Conservation (phyloP, 306 rosid genomes). For the Hippophae tibetana region DNA sequence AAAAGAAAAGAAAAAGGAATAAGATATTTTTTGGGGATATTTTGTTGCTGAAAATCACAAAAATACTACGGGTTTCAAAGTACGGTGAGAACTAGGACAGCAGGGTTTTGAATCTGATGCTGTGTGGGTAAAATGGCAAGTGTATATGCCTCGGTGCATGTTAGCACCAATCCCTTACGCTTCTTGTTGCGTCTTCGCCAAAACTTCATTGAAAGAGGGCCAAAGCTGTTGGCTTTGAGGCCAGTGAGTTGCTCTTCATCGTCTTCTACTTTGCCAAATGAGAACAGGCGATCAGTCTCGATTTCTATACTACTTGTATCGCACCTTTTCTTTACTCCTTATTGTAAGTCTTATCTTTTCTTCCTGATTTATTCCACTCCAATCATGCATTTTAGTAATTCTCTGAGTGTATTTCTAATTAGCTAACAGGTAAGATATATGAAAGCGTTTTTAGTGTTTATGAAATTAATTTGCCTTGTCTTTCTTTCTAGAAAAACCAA, state of each 20-base stretch:
- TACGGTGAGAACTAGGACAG: background rate
- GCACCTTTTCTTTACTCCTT: slow-evolving; percentile 39
- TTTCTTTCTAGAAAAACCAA: too few species aligned
- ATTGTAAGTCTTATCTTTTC: slow-evolving; percentile 24
- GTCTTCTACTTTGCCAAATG: slow-evolving; percentile 37
- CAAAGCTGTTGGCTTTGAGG: slow-evolving; percentile 8
- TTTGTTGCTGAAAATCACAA: too few species aligned
- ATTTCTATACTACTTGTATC: slow-evolving; percentile 46
- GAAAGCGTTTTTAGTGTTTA: too few species aligned
- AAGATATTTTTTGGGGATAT: too few species aligned
- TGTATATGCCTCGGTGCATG: slow-evolving; percentile 27
- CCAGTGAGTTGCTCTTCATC: slow-evolving; percentile 45
- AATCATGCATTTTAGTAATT: too few species aligned
- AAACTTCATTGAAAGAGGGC: background rate
- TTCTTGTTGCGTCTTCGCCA: slow-evolving; percentile 1
- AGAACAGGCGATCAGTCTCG: slow-evolving; percentile 60
- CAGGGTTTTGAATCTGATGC: slow-evolving; percentile 10
- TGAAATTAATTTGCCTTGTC: too few species aligned
- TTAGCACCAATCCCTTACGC: slow-evolving; percentile 26
- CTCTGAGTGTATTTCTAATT: too few species aligned
- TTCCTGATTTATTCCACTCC: background rate
- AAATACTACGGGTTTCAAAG: too few species aligned
- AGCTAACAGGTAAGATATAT: too few species aligned
- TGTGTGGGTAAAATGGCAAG: slow-evolving; percentile 33
- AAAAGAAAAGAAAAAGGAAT: background rate